These are phyloP conservation scores for Bretziella fagacearum DNA, from an alignment of 2,329 filamentous ascomycete species.

Conservation along the genomic window DNA sequence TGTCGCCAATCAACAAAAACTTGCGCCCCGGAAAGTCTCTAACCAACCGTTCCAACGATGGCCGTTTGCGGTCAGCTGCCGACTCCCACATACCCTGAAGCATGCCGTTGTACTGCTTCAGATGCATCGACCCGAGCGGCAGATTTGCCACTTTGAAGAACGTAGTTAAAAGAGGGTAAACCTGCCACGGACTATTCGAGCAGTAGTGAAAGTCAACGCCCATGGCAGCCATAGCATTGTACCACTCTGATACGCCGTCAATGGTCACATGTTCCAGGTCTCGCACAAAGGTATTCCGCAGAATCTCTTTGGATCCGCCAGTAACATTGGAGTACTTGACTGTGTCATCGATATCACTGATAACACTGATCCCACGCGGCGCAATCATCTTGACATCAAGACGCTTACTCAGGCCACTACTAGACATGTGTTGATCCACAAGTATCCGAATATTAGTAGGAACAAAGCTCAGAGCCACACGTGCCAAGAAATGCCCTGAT, in stretches of 20 bases:
- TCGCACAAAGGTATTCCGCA: slow-evolving; percentile 86
- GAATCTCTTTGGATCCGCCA: slow-evolving; percentile 78
- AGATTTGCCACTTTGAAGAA: slow-evolving; percentile 70
- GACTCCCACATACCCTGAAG: slow-evolving; percentile 96
- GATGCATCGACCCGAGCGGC: slow-evolving; percentile 75
- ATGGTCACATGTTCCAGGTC: slow-evolving; percentile 68
- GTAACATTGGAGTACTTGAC: slow-evolving; percentile 90
- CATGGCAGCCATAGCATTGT: slow-evolving; percentile 55
- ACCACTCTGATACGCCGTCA: slow-evolving; percentile 83
- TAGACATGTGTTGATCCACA: slow-evolving; percentile 69
- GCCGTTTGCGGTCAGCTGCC: slow-evolving; percentile 85
- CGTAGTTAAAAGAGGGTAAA: slow-evolving; percentile 74
- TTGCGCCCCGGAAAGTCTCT: slow-evolving; percentile 72
- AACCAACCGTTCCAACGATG: slow-evolving; percentile 69
- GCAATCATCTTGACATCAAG: slow-evolving; percentile 65
- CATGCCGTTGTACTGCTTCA: slow-evolving; percentile 96
- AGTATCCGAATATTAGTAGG: slow-evolving; percentile 80
- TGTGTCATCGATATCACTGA: slow-evolving; percentile 96
- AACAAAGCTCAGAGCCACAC: slow-evolving; percentile 71
- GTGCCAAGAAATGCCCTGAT: slow-evolving; percentile 69
- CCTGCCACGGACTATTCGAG: slow-evolving; percentile 98
- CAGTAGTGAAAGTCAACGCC: slow-evolving; percentile 90
- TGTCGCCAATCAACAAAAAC: slow-evolving; percentile 88
- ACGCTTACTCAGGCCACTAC: slow-evolving; percentile 28
- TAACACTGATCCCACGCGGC: slow-evolving; percentile 67